A percentile compares a stretch with the other conserved stretches of the same genome.
phyloP scores from a whole-genome alignment of 2,329 filamentous ascomycete species.

The Aspergillus pseudoviridinutans region DNA sequence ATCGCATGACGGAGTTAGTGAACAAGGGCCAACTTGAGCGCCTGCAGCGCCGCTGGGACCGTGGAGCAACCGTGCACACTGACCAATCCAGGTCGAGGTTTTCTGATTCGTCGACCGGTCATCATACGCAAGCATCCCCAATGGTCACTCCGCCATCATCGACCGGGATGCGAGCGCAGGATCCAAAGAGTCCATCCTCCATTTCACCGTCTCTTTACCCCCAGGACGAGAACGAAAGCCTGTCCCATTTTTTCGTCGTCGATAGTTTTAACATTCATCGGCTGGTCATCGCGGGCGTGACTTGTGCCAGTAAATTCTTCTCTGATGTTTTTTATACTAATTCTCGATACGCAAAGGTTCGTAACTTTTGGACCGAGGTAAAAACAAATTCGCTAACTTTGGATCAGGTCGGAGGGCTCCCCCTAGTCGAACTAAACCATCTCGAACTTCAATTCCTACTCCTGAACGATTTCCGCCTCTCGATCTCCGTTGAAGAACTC shows the following conservation, averaged over 20 bases:
- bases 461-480: constrained; percentile 91
- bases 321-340: constrained; percentile 99
- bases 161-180: constrained; percentile 30
- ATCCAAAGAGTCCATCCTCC: constrained; percentile 28
- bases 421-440: constrained; percentile 88
- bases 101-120: constrained; percentile 17
- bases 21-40: constrained; percentile 74
- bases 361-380: background rate
- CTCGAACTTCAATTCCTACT: constrained; percentile 93
- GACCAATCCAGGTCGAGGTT: constrained; percentile 16
- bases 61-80: constrained; percentile 11
- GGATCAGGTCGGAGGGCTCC: constrained; percentile 81
- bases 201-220: constrained; percentile 31
- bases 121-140: constrained; percentile 19
- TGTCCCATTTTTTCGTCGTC: constrained; percentile 81
- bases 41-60: constrained; percentile 34
- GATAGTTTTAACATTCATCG: constrained; percentile 99
- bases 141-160: constrained; percentile 38
- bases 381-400: background rate
- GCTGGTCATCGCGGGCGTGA: constrained; percentile 92
- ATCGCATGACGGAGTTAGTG: constrained; percentile 95
- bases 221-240: constrained; percentile 47
- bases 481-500: constrained; percentile 88
- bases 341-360: constrained; percentile 95
- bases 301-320: constrained; percentile 98